Evolutionary conservation across 1,284 basidiomycete species (phyloP), one percentile per base, ranked within the genome.

Genomic region (Polyporus tsugae): DNA sequence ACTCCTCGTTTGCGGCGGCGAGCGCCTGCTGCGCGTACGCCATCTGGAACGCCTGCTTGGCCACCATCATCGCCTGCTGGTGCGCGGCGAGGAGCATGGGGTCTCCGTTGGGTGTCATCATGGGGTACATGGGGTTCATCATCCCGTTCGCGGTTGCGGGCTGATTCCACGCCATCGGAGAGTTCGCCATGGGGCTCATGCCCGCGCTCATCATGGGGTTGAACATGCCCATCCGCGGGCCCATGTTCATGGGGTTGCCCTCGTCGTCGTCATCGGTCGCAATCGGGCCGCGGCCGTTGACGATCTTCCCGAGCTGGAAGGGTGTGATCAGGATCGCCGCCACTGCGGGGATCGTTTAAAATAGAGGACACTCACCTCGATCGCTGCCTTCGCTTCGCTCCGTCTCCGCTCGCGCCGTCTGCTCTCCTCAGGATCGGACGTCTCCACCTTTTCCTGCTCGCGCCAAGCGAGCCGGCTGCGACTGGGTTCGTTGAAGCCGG

Each of bases 1-100:
- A 95, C 76, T 95, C 92, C 63, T 95, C 94, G 33, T 86, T 92
- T 15, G 93, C 93, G 15, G 88, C 87, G 2, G 88, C 90, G 86
- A 95, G 91, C 13, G 94, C 94, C 73, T 95, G 93, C 77, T 94
- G 93, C 6, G 93, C 93, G 60, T 94, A 91, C 11, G 93, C 91
- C 82, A 91, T 88, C 79, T 95, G 93, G 76, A 94, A 95, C 2
- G 93, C 89, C 77, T 95, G 94, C 78, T 95, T 95, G 62, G 93
- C 93, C 62, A 85, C 82, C 80, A 92, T 82, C 86, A 95, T 92
- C 2, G 93, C 93, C 68, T 92, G 92, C 75, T 94, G 92, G 77
- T 95, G 93, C 15, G 92, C 93, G 4, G 83, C 88, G 22, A 92
- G 71, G 76, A 88, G 88, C 22, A 78, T 79, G 10, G 89, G 87